phyloP scores from a whole-genome alignment of 148 eudicot species.

The Amaranthus cruentus region DNA sequence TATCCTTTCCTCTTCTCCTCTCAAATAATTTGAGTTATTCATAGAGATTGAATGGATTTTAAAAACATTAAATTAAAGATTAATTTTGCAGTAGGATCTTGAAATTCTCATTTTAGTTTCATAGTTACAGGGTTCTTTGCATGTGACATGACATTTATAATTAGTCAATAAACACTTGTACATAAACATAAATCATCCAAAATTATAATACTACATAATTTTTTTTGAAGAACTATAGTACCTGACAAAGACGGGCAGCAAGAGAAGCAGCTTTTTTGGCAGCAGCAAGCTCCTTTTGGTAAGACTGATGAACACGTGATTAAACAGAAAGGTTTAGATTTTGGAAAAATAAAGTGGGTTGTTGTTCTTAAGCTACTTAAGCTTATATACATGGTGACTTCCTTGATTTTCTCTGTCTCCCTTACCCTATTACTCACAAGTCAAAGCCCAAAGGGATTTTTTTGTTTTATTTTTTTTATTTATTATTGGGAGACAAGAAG shows the following conservation, averaged over 20 bases:
- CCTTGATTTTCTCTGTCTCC: background rate
- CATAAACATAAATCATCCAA: background rate
- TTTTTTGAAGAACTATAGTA: slow-evolving; percentile 12
- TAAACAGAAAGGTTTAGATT: slow-evolving; percentile 7
- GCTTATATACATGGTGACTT: slow-evolving; percentile 27
- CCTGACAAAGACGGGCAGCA: slow-evolving; percentile 88
- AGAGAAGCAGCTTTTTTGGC: slow-evolving; percentile 85
- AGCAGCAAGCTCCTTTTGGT: slow-evolving; percentile 56
- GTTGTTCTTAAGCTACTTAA: slow-evolving; percentile 21
- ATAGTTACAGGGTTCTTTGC: no score
- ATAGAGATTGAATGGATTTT: no score
- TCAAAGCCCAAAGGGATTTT: no score
- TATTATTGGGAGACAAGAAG: no score
- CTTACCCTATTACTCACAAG: no score
- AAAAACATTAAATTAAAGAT: no score
- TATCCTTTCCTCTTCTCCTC: no score
- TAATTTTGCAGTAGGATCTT: no score
- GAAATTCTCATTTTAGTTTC: no score
- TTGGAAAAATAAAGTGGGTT: slow-evolving; percentile 14
- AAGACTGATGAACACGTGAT: slow-evolving; percentile 33
- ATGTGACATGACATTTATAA: no score
- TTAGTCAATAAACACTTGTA: background rate
- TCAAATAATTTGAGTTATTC: no score
- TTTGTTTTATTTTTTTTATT: no score
- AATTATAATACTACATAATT: background rate